Conservation (phyloP, 352 stramenopile genomes). For the Globisporangium camurandrum region DNA sequence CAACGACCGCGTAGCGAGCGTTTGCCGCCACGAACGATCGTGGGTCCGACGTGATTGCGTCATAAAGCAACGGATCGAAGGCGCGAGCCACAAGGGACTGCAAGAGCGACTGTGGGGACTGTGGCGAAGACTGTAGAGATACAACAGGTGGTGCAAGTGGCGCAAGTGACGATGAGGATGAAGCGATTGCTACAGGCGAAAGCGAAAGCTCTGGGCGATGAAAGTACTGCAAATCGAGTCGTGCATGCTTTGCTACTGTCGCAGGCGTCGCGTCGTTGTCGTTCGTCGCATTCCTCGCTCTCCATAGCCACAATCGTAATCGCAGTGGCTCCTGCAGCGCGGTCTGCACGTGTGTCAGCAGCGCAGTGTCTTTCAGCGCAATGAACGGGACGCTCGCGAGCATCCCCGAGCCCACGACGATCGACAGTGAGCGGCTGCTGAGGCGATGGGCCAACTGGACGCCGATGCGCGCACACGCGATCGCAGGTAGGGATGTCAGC, state of each 20-base stretch:
- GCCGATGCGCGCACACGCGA: slow-evolving; percentile 17
- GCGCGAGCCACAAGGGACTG: no score
- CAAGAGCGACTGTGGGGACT: no score
- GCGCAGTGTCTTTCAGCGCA: slow-evolving; percentile 14
- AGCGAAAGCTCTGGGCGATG: neutral
- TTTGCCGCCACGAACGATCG: slow-evolving; percentile 11
- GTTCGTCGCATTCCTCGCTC: neutral
- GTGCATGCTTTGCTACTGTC: no score
- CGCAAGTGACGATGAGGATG: no score
- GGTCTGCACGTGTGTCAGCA: neutral
- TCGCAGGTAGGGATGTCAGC: slow-evolving; percentile 14
- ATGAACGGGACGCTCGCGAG: slow-evolving; percentile 20
- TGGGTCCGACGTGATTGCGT: slow-evolving; percentile 5
- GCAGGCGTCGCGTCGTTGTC: neutral
- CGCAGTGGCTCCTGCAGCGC: neutral
- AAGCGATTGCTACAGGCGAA: no score
- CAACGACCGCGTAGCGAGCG: slow-evolving; percentile 11
- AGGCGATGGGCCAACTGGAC: slow-evolving; percentile 16
- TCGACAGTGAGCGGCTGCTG: slow-evolving; percentile 14
- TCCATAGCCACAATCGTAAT: neutral
- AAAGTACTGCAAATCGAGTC: neutral
- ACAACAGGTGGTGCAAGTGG: no score
- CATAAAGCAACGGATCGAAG: neutral
- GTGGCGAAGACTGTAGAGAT: no score
- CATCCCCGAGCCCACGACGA: slow-evolving; percentile 17